These are phyloP conservation scores for Rhizopus arrhizus DNA, from an alignment of 371 early-diverging fungal genomes.

Conservation along the genomic window DNA sequence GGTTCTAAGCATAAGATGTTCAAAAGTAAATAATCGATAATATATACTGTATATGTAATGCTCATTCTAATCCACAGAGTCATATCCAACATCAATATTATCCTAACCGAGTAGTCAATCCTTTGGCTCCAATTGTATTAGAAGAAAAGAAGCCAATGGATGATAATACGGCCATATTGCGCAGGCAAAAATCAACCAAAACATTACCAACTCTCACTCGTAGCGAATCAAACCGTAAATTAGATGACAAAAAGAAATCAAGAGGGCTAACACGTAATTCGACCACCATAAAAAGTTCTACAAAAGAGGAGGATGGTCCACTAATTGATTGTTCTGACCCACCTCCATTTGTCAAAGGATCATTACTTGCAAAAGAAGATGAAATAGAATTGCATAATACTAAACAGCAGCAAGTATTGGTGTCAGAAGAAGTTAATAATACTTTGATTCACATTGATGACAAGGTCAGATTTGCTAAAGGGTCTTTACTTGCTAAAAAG, in stretches of 20 bases:
- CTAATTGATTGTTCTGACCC: slow-evolving; percentile 27
- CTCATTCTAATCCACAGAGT: slow-evolving; percentile 27
- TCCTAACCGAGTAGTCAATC: slow-evolving; percentile 41
- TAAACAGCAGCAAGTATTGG: not conserved
- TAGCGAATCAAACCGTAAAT: slow-evolving; percentile 31
- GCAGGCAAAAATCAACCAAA: slow-evolving; percentile 45
- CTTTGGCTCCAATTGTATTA: slow-evolving; percentile 34
- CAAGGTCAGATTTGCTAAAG: slow-evolving; percentile 44
- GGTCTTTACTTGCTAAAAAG: slow-evolving; percentile 42
- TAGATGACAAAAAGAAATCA: slow-evolving; percentile 12
- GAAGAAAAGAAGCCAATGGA: slow-evolving; percentile 6
- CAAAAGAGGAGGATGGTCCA: slow-evolving; percentile 15
- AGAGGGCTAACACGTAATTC: slow-evolving; percentile 30
- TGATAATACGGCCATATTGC: slow-evolving; percentile 16
- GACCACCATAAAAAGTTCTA: not conserved
- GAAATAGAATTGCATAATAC: not conserved
- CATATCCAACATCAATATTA: slow-evolving; percentile 38
- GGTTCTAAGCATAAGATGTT: slow-evolving; percentile 78
- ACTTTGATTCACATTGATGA: slow-evolving; percentile 50
- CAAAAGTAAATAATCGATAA: slow-evolving; percentile 63
- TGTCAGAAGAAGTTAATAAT: slow-evolving; percentile 13
- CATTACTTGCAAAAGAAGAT: slow-evolving; percentile 39
- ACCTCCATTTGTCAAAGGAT: slow-evolving; percentile 39
- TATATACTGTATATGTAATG: not conserved
- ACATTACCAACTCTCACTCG: slow-evolving; percentile 21